Base-by-base conservation (phyloP, 192 early-diverging fungal species). In the Oehlia diaphana region DNA sequence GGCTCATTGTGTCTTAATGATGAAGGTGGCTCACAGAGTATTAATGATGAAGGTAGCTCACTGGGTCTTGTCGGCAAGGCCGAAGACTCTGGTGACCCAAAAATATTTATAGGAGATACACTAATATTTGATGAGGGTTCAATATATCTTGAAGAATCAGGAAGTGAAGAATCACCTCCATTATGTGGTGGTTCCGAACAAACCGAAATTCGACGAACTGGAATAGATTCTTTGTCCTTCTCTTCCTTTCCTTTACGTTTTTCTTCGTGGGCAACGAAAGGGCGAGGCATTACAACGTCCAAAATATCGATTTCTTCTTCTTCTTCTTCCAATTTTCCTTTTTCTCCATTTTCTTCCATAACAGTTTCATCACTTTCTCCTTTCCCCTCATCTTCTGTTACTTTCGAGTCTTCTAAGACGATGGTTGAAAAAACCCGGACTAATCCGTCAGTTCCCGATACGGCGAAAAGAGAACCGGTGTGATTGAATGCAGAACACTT, bases 341-440 rank as follows among this genome's bases (percentile, higher is more conserved):
- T 66, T 64, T 49, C 16, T 2, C 13, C 53, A 16, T 62, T 47
- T 64, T 9, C 53, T 61, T 19, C 73, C 68, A 47, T 74, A 74
- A 53, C 79, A 63, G 84, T 78, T 58, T 53, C 77, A 42, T 73
- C 63, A 72, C 70, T 67, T 63, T 35, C 81, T 71, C 66, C 83
- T 65, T 68, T 35, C 4, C 12, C 28, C 44, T 73, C 73, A 69
- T 84, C 76, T 14, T 50, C 64, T 63, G 79, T 84, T 50, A 80
- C 80, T 28, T 72, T 79, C 8, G 81, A 77, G 13, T 83, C 81
- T 9, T 84, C 76, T 0, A 76, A 85, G 47, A 88, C 87, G 31
- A 94, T 89, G 10, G 92, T 90, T 8, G 92, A 91, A 81, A 92
- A 96, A 4, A 96, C 80, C 81, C 92, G 92, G 12, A 96, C 85